These are phyloP conservation scores for Wickerhamomyces queroliae DNA, from an alignment of 805 yeast genomes.

Conservation along the genomic window DNA sequence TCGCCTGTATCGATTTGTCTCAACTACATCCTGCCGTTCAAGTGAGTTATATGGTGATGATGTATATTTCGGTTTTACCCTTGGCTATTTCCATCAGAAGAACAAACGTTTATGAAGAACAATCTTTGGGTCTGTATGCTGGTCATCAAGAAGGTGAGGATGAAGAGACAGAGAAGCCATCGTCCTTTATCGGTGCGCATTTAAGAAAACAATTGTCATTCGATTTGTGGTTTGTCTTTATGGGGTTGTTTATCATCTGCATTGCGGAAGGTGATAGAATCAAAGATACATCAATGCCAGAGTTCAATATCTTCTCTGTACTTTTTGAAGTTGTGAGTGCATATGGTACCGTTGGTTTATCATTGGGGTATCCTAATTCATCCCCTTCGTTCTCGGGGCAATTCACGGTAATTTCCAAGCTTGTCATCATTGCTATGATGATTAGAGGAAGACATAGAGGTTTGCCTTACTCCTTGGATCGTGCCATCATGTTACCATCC, in stretches of 20 bases:
- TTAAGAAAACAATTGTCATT: slow-evolving; percentile 87
- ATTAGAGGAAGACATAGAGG: slow-evolving; percentile 97
- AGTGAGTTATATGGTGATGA: slow-evolving; percentile 91
- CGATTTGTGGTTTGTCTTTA: slow-evolving; percentile 88
- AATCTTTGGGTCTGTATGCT: slow-evolving; percentile 87
- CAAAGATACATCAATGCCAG: slow-evolving; percentile 32
- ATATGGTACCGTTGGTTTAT: slow-evolving; percentile 93
- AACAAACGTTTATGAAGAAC: slow-evolving; percentile 97
- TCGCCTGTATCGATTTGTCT: slow-evolving; percentile 65
- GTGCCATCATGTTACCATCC: slow-evolving; percentile 86
- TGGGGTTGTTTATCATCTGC: slow-evolving; percentile 82
- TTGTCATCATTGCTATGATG: slow-evolving; percentile 85
- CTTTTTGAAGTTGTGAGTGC: slow-evolving; percentile 91
- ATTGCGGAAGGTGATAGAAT: slow-evolving; percentile 75
- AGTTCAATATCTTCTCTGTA: slow-evolving; percentile 64
- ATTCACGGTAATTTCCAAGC: slow-evolving; percentile 68
- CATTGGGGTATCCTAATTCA: slow-evolving; percentile 72
- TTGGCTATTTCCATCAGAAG: slow-evolving; percentile 93
- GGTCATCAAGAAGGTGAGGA: slow-evolving; percentile 18
- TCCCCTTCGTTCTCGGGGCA: slow-evolving; percentile 68
- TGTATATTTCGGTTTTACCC: slow-evolving; percentile 96
- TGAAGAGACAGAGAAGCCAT: slow-evolving; percentile 32
- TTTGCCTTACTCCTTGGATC: slow-evolving; percentile 84
- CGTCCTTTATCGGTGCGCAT: slow-evolving; percentile 79
- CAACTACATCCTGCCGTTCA: slow-evolving; percentile 84